phyloP scores from a whole-genome alignment of 2,329 filamentous ascomycete genomes.

The Albifimbria verrucaria region DNA sequence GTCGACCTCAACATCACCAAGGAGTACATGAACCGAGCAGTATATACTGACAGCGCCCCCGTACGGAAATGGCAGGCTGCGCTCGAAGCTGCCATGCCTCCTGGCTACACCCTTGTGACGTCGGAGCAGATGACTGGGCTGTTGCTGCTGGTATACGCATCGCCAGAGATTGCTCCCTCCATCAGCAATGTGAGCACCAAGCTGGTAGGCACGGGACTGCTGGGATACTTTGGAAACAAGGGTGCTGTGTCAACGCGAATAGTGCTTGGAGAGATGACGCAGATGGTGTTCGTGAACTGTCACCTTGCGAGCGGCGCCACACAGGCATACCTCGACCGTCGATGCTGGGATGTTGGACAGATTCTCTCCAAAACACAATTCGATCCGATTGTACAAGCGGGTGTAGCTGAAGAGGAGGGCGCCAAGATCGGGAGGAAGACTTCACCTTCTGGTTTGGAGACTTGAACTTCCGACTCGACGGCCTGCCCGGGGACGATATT shows the following conservation, averaged over 20 bases:
- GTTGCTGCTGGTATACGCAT: conserved; percentile 80
- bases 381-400: conserved; percentile 64
- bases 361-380: conserved; percentile 76
- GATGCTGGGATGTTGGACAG: conserved; percentile 87
- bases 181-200: conserved; percentile 80
- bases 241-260: conserved; percentile 81
- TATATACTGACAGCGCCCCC: conserved; percentile 69
- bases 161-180: conserved; percentile 68
- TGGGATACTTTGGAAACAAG: conserved; percentile 96
- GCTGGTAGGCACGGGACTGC: conserved; percentile 81
- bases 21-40: conserved; percentile 65
- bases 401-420: conserved; percentile 61
- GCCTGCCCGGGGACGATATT: conserved; percentile 86
- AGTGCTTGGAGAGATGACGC: conserved; percentile 84
- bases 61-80: conserved; percentile 79
- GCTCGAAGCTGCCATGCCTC: conserved; percentile 69
- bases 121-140: conserved; percentile 86
- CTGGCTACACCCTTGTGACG: conserved; percentile 71
- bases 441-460: conserved; percentile 97
- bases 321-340: conserved; percentile 70
- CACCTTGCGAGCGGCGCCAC: conserved; percentile 88
- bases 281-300: conserved; percentile 84
- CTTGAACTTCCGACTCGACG: conserved; percentile 88
- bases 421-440: conserved; percentile 81
- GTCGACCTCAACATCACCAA: conserved; percentile 78